Conservation (phyloP, 2,329 filamentous ascomycete genomes). For the Colletotrichum lindemuthianum region DNA sequence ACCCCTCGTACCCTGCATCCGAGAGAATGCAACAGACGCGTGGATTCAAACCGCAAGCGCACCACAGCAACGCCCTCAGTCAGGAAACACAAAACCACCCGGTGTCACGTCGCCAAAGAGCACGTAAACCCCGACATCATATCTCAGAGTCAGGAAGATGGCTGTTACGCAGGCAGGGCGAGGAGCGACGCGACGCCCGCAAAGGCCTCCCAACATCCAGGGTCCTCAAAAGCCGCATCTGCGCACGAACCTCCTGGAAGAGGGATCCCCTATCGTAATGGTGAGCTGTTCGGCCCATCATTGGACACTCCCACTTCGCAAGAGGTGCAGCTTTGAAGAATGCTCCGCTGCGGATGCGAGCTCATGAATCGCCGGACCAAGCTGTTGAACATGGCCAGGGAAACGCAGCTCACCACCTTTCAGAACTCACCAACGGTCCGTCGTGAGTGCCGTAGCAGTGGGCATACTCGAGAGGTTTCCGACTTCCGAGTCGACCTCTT, state of each 20-base stretch:
- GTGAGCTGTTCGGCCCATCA: conserved; percentile 11
- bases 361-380: conserved; percentile 22
- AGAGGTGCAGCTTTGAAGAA: conserved; percentile 20
- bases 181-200: background rate
- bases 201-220: background rate
- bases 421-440: background rate
- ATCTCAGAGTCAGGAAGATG: too few species aligned
- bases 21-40: too few species aligned
- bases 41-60: too few species aligned
- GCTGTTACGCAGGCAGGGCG: background rate
- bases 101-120: too few species aligned
- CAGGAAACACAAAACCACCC: too few species aligned
- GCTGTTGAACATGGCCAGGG: conserved; percentile 1
- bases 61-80: too few species aligned
- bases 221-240: background rate
- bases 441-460: conserved; percentile 8
- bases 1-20: too few species aligned
- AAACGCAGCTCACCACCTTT: background rate
- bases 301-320: conserved; percentile 11
- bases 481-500: conserved; percentile 13
- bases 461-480: conserved; percentile 18
- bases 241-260: background rate
- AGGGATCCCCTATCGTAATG: background rate
- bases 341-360: conserved; percentile 19
- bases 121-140: too few species aligned